These are phyloP conservation scores for Blastobotrys americana DNA, from an alignment of 805 yeast species.

Conservation along the genomic window DNA sequence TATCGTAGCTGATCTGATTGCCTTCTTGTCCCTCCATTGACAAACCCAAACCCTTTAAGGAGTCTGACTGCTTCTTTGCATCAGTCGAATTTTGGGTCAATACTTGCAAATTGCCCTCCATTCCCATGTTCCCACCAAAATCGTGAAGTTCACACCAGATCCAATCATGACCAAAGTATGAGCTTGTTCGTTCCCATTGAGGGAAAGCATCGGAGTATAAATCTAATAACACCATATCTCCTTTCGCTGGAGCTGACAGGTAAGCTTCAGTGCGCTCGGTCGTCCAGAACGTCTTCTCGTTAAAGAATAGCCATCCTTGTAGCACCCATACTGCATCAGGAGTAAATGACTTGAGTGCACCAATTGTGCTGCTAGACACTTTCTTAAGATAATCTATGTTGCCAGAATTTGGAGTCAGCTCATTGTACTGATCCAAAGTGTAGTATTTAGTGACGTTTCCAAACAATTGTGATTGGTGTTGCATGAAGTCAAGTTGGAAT, in stretches of 20 bases:
- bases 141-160: constrained; percentile 15
- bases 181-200: constrained; percentile 8
- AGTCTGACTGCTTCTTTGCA: constrained; percentile 5
- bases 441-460: constrained; percentile 10
- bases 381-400: constrained; percentile 8
- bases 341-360: constrained; percentile 3
- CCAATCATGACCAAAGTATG: constrained; percentile 14
- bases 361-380: constrained; percentile 7
- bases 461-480: constrained; percentile 6
- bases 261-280: constrained; percentile 10
- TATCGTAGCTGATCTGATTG: constrained; percentile 13
- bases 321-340: constrained; percentile 13
- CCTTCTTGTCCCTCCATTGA: constrained; percentile 16
- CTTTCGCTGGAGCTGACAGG: constrained; percentile 11
- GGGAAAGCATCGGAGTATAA: constrained; percentile 14
- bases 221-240: constrained; percentile 12
- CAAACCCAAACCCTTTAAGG: constrained; percentile 12
- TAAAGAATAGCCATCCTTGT: constrained; percentile 16
- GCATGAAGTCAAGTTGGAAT: constrained; percentile 10
- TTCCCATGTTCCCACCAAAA: constrained; percentile 13
- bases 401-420: constrained; percentile 12
- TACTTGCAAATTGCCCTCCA: constrained; percentile 12
- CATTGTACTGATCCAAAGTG: constrained; percentile 17
- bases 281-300: constrained; percentile 11
- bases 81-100: constrained; percentile 12